Percentiles rank a stretch among this genome's conserved stretches.
These are phyloP conservation scores for Colletotrichum aenigma DNA, from an alignment of 2,329 filamentous ascomycete species.

Conservation along the genomic window DNA sequence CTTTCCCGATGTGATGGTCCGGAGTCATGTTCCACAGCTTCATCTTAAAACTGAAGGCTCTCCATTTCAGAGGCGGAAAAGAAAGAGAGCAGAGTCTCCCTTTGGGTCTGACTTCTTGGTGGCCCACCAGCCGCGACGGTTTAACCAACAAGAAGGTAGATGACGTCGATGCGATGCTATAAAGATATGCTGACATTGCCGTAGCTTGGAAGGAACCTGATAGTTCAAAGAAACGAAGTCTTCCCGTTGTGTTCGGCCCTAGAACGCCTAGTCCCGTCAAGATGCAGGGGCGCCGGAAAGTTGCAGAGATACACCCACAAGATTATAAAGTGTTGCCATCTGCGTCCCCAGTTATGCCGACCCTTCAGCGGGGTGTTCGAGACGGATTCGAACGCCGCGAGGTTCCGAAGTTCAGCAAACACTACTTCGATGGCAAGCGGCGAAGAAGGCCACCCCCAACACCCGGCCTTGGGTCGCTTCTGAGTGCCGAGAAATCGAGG, in stretches of 20 bases:
- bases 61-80: neutral
- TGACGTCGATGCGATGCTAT: neutral
- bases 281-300: neutral
- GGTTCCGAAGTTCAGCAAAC: neutral
- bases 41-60: neutral
- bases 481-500: neutral
- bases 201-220: neutral
- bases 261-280: neutral
- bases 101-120: neutral
- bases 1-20: neutral
- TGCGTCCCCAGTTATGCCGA: neutral
- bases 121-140: neutral
- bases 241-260: neutral
- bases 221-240: neutral
- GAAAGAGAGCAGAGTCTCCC: neutral
- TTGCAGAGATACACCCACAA: neutral
- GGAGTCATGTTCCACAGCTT: neutral
- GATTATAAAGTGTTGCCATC: neutral
- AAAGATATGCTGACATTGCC: neutral
- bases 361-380: neutral
- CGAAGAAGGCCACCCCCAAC: neutral
- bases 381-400: neutral
- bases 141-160: neutral
- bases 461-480: neutral
- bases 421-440: neutral